Evolutionary conservation across 1,284 basidiomycete species (phyloP), one percentile per base, ranked within the genome.

Genomic region (Rhodotorula sp.): DNA sequence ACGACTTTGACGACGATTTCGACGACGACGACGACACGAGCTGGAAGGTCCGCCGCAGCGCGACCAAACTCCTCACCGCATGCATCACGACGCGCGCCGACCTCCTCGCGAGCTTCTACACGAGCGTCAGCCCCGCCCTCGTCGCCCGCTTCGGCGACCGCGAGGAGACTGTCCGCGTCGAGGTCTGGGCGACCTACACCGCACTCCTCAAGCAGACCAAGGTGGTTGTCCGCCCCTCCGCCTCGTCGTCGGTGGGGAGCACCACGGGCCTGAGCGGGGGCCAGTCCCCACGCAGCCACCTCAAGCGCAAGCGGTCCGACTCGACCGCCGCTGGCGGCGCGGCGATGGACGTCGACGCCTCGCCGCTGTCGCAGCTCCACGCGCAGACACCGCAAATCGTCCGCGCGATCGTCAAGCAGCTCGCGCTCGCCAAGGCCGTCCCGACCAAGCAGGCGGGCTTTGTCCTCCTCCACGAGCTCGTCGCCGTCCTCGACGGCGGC

Each of bases 11-110:
- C 29, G 91, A 92, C 76, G 88, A 91, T 87, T 97, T 97, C 81
- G 94, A 93, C 13, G 96, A 99, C 78, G 96, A 99, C 76, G 97
- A 99, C 80, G 97, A 99, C 80, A 91, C 92, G n/a, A 97, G 95
- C 0, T 99, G 97, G 88, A 98, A 97, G 83, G 94, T 97, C 72
- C 89, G 97, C 71, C 88, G 96, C 64, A 90, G 92, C 8, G 90
- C 97, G 9, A 94, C 94, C 36, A 97, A 97, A 81, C 85, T 98
- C 3, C 85, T 99, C 22, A 85, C 89, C 22, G 90, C 91, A 2
- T 85, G 97, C 61, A 90, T 98, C 74, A 88, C 87, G 25, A 96
- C 95, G 9, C 90, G 94, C 21, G 90, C 93, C 1, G 96, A 97
- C 79, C 84, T 95, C 4, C 85, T 97, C 8, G 82, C 85, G 9